phyloP scores from a whole-genome alignment of 192 early-diverging fungal species.

The Coemansia sp. region DNA sequence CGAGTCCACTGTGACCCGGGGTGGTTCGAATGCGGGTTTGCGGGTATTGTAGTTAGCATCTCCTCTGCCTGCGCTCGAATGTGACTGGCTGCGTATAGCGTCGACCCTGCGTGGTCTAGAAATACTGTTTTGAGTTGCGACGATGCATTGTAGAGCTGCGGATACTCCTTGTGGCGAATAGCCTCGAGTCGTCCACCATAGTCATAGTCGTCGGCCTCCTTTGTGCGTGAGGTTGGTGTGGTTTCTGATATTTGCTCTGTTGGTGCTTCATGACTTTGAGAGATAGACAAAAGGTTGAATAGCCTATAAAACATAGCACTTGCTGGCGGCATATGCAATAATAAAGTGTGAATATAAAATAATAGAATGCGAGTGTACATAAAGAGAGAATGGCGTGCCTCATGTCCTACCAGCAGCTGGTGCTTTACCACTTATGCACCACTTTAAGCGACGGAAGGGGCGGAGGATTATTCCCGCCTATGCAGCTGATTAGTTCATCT shows the following conservation, averaged over 20 bases:
- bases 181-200: constrained; percentile 44
- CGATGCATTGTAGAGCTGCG: constrained; percentile 51
- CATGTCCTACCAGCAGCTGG: background rate
- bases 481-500: background rate
- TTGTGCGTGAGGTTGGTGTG: background rate
- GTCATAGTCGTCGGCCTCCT: constrained; percentile 45
- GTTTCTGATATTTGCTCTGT: background rate
- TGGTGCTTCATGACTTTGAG: background rate
- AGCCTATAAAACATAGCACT: background rate
- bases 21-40: constrained; percentile 72
- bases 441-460: background rate
- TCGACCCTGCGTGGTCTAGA: constrained; percentile 70
- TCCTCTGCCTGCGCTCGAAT: constrained; percentile 50
- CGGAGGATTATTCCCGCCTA: background rate
- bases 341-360: background rate
- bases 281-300: background rate
- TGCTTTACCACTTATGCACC: background rate
- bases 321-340: background rate
- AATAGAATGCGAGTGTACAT: background rate
- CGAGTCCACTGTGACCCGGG: constrained; percentile 60
- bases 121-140: constrained; percentile 58
- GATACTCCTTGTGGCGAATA: constrained; percentile 61
- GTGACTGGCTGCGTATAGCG: constrained; percentile 56
- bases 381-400: background rate
- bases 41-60: constrained; percentile 59